Evolutionary conservation across 2,329 filamentous ascomycete genomes (phyloP), one percentile per base, ranked within the genome.

Genomic region (Fusarium sp.): DNA sequence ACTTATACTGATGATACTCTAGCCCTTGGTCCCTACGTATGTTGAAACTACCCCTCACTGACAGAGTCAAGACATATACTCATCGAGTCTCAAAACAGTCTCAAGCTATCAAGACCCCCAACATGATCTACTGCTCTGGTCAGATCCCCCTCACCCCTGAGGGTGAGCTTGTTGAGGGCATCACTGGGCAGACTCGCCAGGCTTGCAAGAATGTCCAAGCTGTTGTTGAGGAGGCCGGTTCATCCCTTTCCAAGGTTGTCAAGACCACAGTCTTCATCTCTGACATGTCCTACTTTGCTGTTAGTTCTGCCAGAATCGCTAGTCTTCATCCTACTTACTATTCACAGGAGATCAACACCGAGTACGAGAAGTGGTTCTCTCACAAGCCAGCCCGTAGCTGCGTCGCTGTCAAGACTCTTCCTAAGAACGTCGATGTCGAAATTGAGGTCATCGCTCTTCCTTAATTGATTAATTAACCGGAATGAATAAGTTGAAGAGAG

Each of bases 241-340:
- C 92, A 23, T 88, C 87, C 54, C 86, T 98, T 62, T 82, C 88
- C 69, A 92, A 90, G 81, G 91, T 97, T 48, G 92, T 98, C 83
- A 97, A 98, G 87, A 92, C 94, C 75, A 93, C 90, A 79, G 91
- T 97, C 78, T 98, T 98, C 86, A 84, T 98, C 67, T 91, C 91
- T 52, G 92, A 97, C 81, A 98, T 98, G 95, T 88, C 86, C 69
- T 86, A 96, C 82, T 98, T 98, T 78, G 90, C 87, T 51, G 85
- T 87, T 77, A 72, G 84, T 78, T 6, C 18, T 12, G 0, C 30
- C 34, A 7, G 8, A 25, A 21, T 19, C 10, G 21, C 10, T 14
- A 4, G 6, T 21, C 16, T 7, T 8, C 21, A 7, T 26, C 14
- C 44, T 34, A 26, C 30, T 65, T 14, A 54, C 30, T 12, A 3